These are phyloP conservation scores for Fusarium proliferatum DNA, from an alignment of 2,329 filamentous ascomycete genomes.

Conservation along the genomic window DNA sequence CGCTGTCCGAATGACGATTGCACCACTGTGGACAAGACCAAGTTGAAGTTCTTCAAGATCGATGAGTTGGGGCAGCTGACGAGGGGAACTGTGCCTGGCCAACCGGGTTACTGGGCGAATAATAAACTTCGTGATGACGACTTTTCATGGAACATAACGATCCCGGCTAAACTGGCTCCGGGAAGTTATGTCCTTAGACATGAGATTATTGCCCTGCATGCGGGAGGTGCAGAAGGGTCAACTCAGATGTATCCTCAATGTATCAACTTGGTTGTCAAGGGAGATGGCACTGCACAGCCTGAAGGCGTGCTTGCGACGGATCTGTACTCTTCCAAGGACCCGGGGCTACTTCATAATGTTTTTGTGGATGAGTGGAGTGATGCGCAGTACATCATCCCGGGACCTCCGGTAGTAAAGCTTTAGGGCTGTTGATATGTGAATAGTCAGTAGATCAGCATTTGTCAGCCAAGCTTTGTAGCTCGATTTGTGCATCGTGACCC, in stretches of 20 bases:
- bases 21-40: not conserved
- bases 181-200: not conserved
- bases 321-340: fast-evolving
- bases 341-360: not conserved
- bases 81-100: fast-evolving
- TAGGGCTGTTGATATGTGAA: fast-evolving
- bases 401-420: not conserved
- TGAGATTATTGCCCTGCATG: fast-evolving
- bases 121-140: not conserved
- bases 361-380: not conserved
- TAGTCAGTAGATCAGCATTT: no score
- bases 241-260: not conserved
- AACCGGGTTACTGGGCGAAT: fast-evolving
- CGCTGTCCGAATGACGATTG: not conserved
- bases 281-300: not conserved
- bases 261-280: not conserved
- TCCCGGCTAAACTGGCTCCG: not conserved
- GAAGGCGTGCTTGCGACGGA: not conserved
- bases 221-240: not conserved
- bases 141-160: not conserved
- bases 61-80: not conserved
- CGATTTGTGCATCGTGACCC: not conserved
- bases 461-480: not conserved
- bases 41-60: not conserved
- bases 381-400: not conserved